Base-by-base conservation (phyloP, 2,329 filamentous ascomycete species). In the Arthrobotrys sinensis region DNA sequence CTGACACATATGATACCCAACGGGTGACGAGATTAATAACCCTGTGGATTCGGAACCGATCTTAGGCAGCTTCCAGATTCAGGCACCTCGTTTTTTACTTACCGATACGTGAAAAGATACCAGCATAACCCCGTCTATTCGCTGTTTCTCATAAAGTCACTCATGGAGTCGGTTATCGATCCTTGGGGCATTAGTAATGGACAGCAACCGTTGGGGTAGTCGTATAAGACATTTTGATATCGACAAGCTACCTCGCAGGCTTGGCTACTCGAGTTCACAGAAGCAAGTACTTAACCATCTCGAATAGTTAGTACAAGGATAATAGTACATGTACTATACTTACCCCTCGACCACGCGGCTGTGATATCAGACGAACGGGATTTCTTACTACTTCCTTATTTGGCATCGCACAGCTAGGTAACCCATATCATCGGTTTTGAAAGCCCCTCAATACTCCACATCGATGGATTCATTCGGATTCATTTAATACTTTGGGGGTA, bases 11-110 rank as follows among this genome's bases (percentile, higher is more conserved):
- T 28, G 55, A 60, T 60, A 60, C 36, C 69, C 69, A 73, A 73
- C 69, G 24, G 60, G 48, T n/a, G 21, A 64, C 57, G 21, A 73
- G 69, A 66, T 73, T 73, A 73, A 73, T 73, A 48, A 34, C 65
- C 72, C 65, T 70, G 65, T 40, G 57, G 72, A 62, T 70, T 70
- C 65, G 55, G 72, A 76, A 76, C 62, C 75, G 63, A 63, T 69
- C 67, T 36, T 78, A 78, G 75, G 75, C 75, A 78, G 75, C 75
- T 78, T 78, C 75, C 62, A 78, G 62, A 78, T 78, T 60, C 75
- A 78, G 75, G 75, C 75, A 72, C 67, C 50, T 62, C 43, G 53
- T 60, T 65, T 66, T 57, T 68, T 60, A 21, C 52, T 43, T 52
- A 43, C 38, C 28, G 55, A 64, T 50, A 19, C 2, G 19, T 60